These are phyloP conservation scores for Lipomyces yarrowii DNA, from an alignment of 1,139 yeast genomes.

Conservation along the genomic window DNA sequence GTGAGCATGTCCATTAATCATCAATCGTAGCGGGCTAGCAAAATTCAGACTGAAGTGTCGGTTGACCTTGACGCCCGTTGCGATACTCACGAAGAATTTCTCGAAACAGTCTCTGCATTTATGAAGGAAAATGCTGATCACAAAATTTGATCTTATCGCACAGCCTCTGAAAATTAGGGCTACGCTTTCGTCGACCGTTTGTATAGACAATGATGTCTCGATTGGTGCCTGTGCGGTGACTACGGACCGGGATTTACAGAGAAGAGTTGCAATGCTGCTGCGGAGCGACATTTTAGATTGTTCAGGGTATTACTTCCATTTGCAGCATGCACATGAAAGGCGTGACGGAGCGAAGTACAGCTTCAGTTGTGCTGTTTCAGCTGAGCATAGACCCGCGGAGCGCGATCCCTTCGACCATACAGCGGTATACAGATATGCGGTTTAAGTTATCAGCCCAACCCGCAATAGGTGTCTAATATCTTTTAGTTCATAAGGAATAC, in stretches of 20 bases:
- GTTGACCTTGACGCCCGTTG: not conserved
- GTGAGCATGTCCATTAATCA: not conserved
- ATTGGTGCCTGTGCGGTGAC: not conserved
- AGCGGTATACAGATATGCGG: not conserved
- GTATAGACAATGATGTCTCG: not conserved
- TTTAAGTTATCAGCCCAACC: not conserved
- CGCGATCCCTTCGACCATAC: conserved; percentile 1
- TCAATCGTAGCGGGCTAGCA: not conserved
- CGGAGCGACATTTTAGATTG: not conserved
- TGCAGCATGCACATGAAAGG: not conserved
- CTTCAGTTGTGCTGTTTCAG: not conserved
- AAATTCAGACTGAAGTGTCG: not conserved
- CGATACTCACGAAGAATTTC: not conserved
- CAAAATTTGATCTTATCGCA: not conserved
- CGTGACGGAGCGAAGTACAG: not conserved
- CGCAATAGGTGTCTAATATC: not conserved
- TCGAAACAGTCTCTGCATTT: not conserved
- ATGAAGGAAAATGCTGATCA: not conserved
- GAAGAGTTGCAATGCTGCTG: not conserved
- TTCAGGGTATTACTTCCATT: not conserved
- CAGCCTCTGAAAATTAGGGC: not conserved
- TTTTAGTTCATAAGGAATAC: not conserved
- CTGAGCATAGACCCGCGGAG: not conserved
- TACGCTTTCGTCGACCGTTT: not conserved
- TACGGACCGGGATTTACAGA: not conserved